Conservation (phyloP, 2,329 filamentous ascomycete genomes). For the Monilinia vaccinii-corymbosi region DNA sequence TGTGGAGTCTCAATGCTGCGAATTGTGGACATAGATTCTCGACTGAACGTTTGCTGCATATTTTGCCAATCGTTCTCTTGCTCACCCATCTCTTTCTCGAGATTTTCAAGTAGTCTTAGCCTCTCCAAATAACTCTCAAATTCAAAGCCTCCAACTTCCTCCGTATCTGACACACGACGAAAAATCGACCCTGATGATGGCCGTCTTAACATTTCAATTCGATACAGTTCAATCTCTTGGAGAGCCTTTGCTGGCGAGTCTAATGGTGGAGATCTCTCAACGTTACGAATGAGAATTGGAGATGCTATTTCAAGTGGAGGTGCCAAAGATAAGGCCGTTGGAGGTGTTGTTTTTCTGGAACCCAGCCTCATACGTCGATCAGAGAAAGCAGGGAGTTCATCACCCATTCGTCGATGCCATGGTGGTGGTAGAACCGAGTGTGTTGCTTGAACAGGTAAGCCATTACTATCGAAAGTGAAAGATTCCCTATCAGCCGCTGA, state of each 20-base stretch:
- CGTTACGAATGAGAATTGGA: slow-evolving; percentile 34
- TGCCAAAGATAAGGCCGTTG: slow-evolving; percentile 45
- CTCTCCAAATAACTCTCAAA: slow-evolving; percentile 13
- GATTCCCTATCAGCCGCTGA: slow-evolving; percentile 22
- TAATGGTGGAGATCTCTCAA: slow-evolving; percentile 24
- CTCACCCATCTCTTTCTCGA: slow-evolving; percentile 53
- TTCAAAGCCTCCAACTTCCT: background rate
- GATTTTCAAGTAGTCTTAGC: slow-evolving; percentile 41
- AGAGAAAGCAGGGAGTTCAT: slow-evolving; percentile 51
- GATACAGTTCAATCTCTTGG: slow-evolving; percentile 27
- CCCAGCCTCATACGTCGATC: slow-evolving; percentile 37
- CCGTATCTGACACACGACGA: slow-evolving; percentile 17
- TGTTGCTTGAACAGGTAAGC: background rate
- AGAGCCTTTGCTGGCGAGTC: slow-evolving; percentile 26
- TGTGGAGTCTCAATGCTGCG: slow-evolving; percentile 21
- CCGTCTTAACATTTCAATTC: slow-evolving; percentile 25
- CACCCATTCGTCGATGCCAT: slow-evolving; percentile 51
- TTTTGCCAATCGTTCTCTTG: slow-evolving; percentile 52
- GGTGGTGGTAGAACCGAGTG: slow-evolving; percentile 3
- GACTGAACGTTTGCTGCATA: slow-evolving; percentile 43
- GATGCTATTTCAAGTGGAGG: slow-evolving; percentile 33
- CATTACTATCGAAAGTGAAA: slow-evolving; percentile 25
- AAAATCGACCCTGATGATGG: slow-evolving; percentile 24
- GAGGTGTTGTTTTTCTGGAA: slow-evolving; percentile 45
- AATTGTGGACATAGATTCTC: slow-evolving; percentile 22